Conservation (phyloP, 805 yeast genomes). For the Pichia heedii region DNA sequence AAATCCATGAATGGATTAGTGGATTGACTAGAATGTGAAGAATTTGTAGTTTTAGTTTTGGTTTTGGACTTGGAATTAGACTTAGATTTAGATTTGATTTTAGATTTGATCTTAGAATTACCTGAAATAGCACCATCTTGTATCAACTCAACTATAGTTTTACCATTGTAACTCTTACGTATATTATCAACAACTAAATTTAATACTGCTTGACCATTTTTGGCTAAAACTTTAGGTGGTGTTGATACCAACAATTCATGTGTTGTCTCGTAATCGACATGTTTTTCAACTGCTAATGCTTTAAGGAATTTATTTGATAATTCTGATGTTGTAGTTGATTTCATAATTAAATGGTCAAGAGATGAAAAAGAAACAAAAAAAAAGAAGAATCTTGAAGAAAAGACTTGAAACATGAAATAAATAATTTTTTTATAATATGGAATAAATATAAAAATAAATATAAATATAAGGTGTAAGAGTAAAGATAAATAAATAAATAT, state of each 20-base stretch:
- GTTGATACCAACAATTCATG: slow-evolving; percentile 34
- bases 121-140: slow-evolving; percentile 26
- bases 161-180: slow-evolving; percentile 75
- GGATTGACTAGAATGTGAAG: slow-evolving; percentile 16
- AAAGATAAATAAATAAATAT: slow-evolving; percentile 11
- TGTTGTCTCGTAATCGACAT: slow-evolving; percentile 44
- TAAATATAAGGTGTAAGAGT: slow-evolving; percentile 1
- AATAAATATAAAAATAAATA: slow-evolving; percentile 1
- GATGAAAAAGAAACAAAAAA: neutral
- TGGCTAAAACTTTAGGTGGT: slow-evolving; percentile 58
- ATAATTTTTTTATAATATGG: too few species aligned
- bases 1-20: slow-evolving; percentile 28
- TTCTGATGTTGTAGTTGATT: slow-evolving; percentile 8
- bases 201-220: slow-evolving; percentile 65
- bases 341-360: neutral
- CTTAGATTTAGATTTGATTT: neutral
- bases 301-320: slow-evolving; percentile 31
- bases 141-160: slow-evolving; percentile 52
- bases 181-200: slow-evolving; percentile 55
- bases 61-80: slow-evolving; percentile 18
- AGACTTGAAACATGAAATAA: neutral
- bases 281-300: slow-evolving; percentile 39
- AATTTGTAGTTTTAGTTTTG: slow-evolving; percentile 29
- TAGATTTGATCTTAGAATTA: neutral
- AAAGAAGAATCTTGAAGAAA: neutral